Percentiles rank a stretch among this genome's conserved stretches.
These are phyloP conservation scores for Pisolithus tinctorius DNA, from an alignment of 768 basidiomycete species.

Conservation along the genomic window DNA sequence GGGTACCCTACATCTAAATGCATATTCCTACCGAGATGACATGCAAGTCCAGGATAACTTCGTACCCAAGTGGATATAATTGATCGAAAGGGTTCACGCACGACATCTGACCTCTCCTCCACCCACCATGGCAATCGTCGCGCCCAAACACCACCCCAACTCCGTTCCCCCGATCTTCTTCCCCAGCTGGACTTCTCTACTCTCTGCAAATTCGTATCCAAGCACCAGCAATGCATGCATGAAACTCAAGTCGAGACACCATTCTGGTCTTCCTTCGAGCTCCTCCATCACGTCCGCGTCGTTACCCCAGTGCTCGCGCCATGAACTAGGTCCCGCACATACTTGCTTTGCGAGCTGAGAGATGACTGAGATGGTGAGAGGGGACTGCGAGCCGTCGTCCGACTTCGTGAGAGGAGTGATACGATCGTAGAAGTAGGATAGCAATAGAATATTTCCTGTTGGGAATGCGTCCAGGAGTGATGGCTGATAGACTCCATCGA, in stretches of 20 bases:
- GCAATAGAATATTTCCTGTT: constrained; percentile 75
- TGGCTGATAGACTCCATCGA: constrained; percentile 97
- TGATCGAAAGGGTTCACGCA: constrained; percentile 13
- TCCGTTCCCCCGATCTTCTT: constrained; percentile 88
- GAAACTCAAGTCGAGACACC: constrained; percentile 93
- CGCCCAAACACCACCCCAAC: constrained; percentile 90
- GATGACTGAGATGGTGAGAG: constrained; percentile 51
- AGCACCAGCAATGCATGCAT: constrained; percentile 83
- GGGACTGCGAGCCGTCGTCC: constrained; percentile 17
- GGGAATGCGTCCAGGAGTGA: constrained; percentile 85
- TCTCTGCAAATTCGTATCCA: constrained; percentile 83
- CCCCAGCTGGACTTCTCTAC: constrained; percentile 65
- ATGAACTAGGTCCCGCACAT: constrained; percentile 60
- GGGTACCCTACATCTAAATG: not conserved
- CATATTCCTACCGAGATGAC: not conserved
- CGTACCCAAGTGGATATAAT: too few species aligned
- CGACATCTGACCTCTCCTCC: constrained; percentile 53
- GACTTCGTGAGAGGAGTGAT: constrained; percentile 54
- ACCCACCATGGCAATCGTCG: constrained; percentile 63
- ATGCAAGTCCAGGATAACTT: too few species aligned
- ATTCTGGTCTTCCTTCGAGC: constrained; percentile 80
- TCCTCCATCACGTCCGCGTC: constrained; percentile 53
- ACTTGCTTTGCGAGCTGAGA: constrained; percentile 60
- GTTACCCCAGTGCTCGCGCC: constrained; percentile 45
- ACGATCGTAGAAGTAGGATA: constrained; percentile 98